A percentile compares a stretch with the other conserved stretches of the same genome.
Conservation (phyloP, 192 early-diverging fungal genomes). For the Borealophlyctis nickersoniae region DNA sequence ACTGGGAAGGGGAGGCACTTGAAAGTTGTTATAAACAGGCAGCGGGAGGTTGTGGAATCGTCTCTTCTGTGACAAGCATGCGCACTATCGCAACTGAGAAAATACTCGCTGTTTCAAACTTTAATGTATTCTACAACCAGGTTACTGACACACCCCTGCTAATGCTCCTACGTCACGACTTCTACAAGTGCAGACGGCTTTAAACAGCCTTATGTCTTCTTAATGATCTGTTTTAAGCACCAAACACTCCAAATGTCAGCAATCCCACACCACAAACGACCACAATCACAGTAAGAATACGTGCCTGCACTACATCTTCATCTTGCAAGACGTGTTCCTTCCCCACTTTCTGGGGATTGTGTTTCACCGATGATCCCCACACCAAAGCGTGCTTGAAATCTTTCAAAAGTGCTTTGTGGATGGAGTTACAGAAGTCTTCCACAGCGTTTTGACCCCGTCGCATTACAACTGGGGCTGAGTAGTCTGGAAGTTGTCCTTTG, state of each 20-base stretch:
- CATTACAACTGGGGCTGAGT: constrained; percentile 88
- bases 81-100: too few relatives aligned
- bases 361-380: constrained; percentile 94
- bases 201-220: constrained; percentile 27
- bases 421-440: constrained; percentile 93
- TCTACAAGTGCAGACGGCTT: too few relatives aligned
- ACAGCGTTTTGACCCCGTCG: constrained; percentile 64
- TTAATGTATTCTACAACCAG: too few relatives aligned
- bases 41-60: neutral
- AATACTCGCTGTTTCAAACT: too few relatives aligned
- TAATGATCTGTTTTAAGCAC: too few relatives aligned
- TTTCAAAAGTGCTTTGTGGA: constrained; percentile 89
- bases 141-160: too few relatives aligned
- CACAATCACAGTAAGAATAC: too few relatives aligned
- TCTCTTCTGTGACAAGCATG: too few relatives aligned
- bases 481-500: constrained; percentile 94
- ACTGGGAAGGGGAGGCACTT: neutral
- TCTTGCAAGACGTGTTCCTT: constrained; percentile 85
- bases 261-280: too few relatives aligned
- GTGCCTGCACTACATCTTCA: constrained; percentile 98
- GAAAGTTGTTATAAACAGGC: neutral
- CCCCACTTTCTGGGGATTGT: constrained; percentile 97
- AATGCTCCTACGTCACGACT: too few relatives aligned
- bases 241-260: too few relatives aligned
- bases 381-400: constrained; percentile 93